These are phyloP conservation scores for Heteromeles arbutifolia DNA, from an alignment of 306 rosid genomes.

Conservation along the genomic window DNA sequence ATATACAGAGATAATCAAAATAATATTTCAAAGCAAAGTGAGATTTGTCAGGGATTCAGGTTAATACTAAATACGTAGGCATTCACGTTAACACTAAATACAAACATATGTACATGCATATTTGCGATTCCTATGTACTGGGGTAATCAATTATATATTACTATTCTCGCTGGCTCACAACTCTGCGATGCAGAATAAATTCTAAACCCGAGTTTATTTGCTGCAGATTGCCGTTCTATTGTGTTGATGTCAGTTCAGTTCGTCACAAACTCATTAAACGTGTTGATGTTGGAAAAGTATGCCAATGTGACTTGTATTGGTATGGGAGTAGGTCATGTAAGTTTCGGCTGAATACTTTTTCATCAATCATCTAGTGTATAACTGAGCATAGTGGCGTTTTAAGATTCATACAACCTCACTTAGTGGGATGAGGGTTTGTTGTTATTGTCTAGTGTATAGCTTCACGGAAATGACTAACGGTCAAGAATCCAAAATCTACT, in stretches of 20 bases:
- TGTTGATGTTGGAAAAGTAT: slow-evolving; percentile 44
- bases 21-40: not conserved
- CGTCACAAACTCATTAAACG: slow-evolving; percentile 70
- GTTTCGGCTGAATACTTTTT: not conserved
- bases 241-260: slow-evolving; percentile 69
- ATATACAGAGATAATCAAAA: not conserved
- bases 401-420: too few relatives aligned
- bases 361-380: not conserved
- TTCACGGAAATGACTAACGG: not conserved
- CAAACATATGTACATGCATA: not conserved
- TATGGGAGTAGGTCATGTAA: not conserved
- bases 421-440: too few relatives aligned
- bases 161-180: not conserved
- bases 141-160: not conserved
- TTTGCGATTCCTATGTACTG: not conserved
- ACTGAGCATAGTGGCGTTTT: too few relatives aligned
- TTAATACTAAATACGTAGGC: not conserved
- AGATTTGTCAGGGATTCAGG: not conserved
- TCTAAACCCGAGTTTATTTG: slow-evolving; percentile 2
- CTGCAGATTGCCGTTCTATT: slow-evolving; percentile 65
- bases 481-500: not conserved
- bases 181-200: slow-evolving; percentile 5
- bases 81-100: not conserved
- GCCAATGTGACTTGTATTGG: not conserved
- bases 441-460: not conserved